These are phyloP conservation scores for Brassica carinata DNA, from an alignment of 345 rosid genomes.

Conservation along the genomic window DNA sequence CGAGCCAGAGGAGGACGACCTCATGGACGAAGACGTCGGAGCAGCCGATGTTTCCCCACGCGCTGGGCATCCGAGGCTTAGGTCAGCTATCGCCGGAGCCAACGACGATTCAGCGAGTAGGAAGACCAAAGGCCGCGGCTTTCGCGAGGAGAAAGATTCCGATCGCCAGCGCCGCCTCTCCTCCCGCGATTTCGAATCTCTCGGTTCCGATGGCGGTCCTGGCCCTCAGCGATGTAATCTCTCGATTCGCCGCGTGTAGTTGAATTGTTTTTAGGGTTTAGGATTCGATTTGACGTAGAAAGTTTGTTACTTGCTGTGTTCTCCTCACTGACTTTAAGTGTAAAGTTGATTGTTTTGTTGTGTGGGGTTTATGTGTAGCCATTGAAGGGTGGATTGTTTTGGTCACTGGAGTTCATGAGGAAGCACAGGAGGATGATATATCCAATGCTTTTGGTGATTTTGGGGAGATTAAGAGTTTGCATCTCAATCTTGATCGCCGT, in stretches of 20 bases:
- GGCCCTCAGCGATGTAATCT: slow-evolving; percentile 91
- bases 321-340: not conserved
- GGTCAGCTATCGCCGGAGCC: slow-evolving; percentile 78
- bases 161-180: slow-evolving; percentile 76
- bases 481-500: slow-evolving; percentile 80
- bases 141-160: slow-evolving; percentile 64
- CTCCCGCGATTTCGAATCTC: slow-evolving; percentile 81
- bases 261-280: slow-evolving; percentile 21
- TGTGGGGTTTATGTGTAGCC: slow-evolving; percentile 48
- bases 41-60: slow-evolving; percentile 70
- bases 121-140: slow-evolving; percentile 96
- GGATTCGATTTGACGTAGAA: slow-evolving; percentile 27
- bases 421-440: slow-evolving; percentile 81
- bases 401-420: slow-evolving; percentile 77
- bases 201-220: slow-evolving; percentile 76
- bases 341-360: slow-evolving; percentile 19
- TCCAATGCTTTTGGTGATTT: slow-evolving; percentile 68
- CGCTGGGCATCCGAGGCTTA: slow-evolving; percentile 66
- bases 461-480: slow-evolving; percentile 75
- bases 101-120: slow-evolving; percentile 56
- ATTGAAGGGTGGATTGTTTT: slow-evolving; percentile 87
- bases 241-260: not conserved
- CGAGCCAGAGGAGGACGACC: slow-evolving; percentile 93
- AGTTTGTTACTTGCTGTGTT: not conserved
- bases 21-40: slow-evolving; percentile 93